Base-by-base conservation (phyloP, 306 rosid genomes). In the Citrullus colocynthis region DNA sequence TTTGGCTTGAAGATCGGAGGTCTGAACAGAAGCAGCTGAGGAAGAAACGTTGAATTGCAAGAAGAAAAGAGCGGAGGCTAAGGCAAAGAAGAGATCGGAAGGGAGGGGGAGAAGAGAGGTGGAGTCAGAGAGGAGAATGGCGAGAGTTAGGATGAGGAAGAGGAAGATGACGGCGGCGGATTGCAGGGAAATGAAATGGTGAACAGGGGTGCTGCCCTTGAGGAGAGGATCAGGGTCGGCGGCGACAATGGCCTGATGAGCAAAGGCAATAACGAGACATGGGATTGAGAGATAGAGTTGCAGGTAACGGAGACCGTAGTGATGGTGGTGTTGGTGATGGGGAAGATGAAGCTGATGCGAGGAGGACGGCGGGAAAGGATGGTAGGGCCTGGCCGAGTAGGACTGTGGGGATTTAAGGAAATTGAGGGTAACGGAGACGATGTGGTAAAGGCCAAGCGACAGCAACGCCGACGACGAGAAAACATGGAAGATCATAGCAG, bases 191-290 rank as follows among this genome's bases (percentile, higher is more conserved):
- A 86, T 70, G 83, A 95, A 79, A 59, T 69, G 91, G 90, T 89
- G 97, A 79, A 95, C 97, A 0, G 96, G 96, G 76, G 99, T 84
- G 73, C 86, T 82, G 41, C 97, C 97, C n/a, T 88, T 88, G 65
- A 92, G 84, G 37, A 95, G 86, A 0, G 93, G 93, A 51, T 90
- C 99, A 13, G 89, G 74, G 28, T 87, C 91, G 28, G 83, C 75
- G 76, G 98, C 89, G 64, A 85, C 56, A 62, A 87, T 32, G 82
- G 84, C 80, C 42, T 86, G 88, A 82, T 95, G 92, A 81, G 71
- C 42, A 62, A 91, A 75, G 72, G 92, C 88, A 8, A 92, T 2
- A 16, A 84, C 9, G 61, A 95, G 93, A 63, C 81, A 81, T 28
- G 86, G 45, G 42, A 89, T 70, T 71, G 82, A 1, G 28, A 89